Percentiles rank a stretch among this genome's conserved stretches.
Conservation (phyloP, 129 eudicot genomes). For the Flaveria brownii region DNA sequence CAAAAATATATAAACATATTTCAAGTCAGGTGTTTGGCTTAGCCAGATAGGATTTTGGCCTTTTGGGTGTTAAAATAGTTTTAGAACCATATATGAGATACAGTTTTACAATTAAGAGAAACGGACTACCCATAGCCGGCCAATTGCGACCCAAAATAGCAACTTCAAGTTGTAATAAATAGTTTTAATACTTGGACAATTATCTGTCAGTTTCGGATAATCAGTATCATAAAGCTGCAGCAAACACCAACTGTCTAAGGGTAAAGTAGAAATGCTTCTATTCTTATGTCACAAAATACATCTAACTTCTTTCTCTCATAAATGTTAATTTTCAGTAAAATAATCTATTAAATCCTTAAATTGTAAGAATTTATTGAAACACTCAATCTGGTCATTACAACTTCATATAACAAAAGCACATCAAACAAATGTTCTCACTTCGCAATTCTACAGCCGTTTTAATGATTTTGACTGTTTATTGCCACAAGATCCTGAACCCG, state of each 20-base stretch:
- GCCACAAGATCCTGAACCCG: background rate
- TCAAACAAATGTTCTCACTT: background rate
- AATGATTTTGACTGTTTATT: background rate
- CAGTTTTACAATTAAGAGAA: too few species aligned
- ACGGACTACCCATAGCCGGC: background rate
- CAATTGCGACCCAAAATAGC: background rate
- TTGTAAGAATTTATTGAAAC: background rate
- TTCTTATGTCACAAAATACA: background rate
- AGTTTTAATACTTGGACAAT: background rate
- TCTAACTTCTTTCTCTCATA: background rate
- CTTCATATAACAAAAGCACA: background rate
- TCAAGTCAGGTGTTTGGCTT: too few species aligned
- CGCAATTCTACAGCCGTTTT: background rate
- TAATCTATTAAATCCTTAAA: too few species aligned
- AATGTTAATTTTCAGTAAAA: background rate
- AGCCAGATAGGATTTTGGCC: too few species aligned
- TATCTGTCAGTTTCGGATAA: background rate
- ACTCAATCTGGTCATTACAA: background rate
- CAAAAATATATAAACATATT: too few species aligned
- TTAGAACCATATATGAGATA: too few species aligned
- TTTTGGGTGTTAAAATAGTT: too few species aligned
- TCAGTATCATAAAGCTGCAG: background rate
- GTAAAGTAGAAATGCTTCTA: background rate
- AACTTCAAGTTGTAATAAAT: background rate
- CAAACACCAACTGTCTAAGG: background rate